These are phyloP conservation scores for Odonthalia washingtoniensis DNA, from an alignment of 31 red algal species.

Conservation along the genomic window DNA sequence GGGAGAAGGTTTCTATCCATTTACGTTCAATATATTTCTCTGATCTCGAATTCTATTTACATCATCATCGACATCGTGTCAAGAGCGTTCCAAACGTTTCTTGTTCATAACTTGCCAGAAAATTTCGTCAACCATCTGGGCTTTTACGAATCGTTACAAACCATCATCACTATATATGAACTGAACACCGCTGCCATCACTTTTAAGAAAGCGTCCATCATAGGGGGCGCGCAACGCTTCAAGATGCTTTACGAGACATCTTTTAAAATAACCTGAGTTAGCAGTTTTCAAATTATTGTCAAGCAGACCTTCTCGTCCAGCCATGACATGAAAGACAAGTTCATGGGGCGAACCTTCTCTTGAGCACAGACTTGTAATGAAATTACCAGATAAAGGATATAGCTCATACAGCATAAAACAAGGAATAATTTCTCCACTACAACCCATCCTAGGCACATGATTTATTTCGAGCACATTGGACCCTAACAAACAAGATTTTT, in stretches of 20 bases:
- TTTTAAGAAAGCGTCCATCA: slow-evolving; percentile 89
- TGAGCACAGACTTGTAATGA: slow-evolving; percentile 89
- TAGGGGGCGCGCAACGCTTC: slow-evolving; percentile 88
- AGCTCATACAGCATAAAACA: slow-evolving; percentile 91
- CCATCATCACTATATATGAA: slow-evolving; percentile 99
- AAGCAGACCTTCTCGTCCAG: slow-evolving; percentile 97
- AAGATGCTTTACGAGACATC: no score
- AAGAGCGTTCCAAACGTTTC: slow-evolving; percentile 26
- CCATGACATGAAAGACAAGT: slow-evolving; percentile 98
- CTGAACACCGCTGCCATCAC: slow-evolving; percentile 83
- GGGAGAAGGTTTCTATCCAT: background rate
- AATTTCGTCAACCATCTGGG: slow-evolving; percentile 77
- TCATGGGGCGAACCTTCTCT: slow-evolving; percentile 90
- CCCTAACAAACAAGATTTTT: slow-evolving; percentile 96
- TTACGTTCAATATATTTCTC: background rate
- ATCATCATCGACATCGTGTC: background rate
- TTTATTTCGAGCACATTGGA: slow-evolving; percentile 93
- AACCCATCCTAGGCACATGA: slow-evolving; percentile 89
- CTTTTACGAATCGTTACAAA: slow-evolving; percentile 91
- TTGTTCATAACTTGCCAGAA: no score
- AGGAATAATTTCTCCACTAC: slow-evolving; percentile 87
- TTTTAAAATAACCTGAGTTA: slow-evolving; percentile 97
- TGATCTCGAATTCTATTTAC: background rate
- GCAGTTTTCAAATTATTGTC: slow-evolving; percentile 99
- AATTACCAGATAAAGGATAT: slow-evolving; percentile 82